Evolutionary conservation across 768 basidiomycete species (phyloP), one percentile per base, ranked within the genome.

Genomic region (Chlorophyllum brunneum): DNA sequence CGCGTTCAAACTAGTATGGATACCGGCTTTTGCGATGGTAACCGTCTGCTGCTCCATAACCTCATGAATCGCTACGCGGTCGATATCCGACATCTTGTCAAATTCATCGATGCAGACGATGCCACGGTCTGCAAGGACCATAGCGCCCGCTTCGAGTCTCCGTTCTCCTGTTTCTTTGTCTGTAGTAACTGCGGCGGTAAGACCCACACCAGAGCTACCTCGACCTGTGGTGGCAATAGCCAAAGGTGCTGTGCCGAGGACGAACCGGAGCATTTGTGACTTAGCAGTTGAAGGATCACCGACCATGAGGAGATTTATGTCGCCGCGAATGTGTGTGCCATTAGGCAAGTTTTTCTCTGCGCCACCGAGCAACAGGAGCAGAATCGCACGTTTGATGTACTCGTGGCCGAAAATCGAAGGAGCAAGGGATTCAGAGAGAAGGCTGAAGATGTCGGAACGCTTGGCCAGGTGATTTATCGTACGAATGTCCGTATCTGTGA

Each of bases 11-110:
- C 89, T 94, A 0, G 97, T 99, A 65, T 98, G 97, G 58, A 99
- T 99, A 53, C 97, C 97, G 10, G 97, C 97, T 64, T 99, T 99
- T 42, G 97, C 97, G 58, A 99, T 99, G 7, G 97, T 98, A 41
- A 99, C 95, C 0, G 97, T 99, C 66, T 99, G 97, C 68, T 98
- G 95, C 66, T 98, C 97, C 97, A 99, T 99, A 64, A 98, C 97
- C 81, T 99, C 97, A 71, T 99, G 97, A 62, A 99, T 99, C 29
- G 97, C 95, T 16, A 98, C 95, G 59, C 97, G 84, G 72, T 99
- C 97, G 58, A 98, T 80, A 65, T 99, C 97, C 23, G 92, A 95
- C 97, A 99, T 98, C 69, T 99, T 99, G 79, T 99, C 97, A 63
- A 99, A 99, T 70, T 99, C 97, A 69, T 99, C 97, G 61, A 99